A percentile compares a stretch with the other conserved stretches of the same genome.
These are phyloP conservation scores for Pseudonitzschia pungens DNA, from an alignment of 108 stramenopile genomes.

Conservation along the genomic window DNA sequence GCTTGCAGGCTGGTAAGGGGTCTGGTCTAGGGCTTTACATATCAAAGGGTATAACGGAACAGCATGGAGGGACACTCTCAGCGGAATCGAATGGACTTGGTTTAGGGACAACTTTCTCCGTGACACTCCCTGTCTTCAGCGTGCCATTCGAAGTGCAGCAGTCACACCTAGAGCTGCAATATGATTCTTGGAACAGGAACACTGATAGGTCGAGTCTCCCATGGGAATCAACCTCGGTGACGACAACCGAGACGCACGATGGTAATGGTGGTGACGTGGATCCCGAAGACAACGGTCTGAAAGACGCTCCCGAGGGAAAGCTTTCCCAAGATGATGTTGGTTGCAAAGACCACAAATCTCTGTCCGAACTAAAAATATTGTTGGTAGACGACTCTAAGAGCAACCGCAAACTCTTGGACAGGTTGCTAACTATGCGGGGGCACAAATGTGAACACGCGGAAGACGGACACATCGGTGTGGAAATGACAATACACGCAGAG, in stretches of 20 bases:
- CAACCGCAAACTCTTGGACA: constrained; percentile 39
- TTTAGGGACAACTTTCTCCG: constrained; percentile 33
- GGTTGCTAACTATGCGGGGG: constrained; percentile 26
- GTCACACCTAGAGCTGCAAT: no score
- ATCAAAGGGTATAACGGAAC: constrained; percentile 44
- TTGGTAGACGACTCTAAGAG: constrained; percentile 32
- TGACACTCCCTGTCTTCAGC: constrained; percentile 45
- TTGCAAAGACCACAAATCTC: neutral
- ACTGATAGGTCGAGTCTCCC: no score
- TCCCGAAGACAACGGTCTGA: neutral
- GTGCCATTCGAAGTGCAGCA: neutral
- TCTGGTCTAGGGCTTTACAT: constrained; percentile 66
- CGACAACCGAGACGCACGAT: neutral
- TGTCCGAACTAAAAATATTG: constrained; percentile 17
- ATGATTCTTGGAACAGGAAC: no score
- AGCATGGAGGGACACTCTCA: constrained; percentile 39
- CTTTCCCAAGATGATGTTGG: neutral
- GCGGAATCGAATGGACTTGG: constrained; percentile 44
- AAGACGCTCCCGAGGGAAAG: no score
- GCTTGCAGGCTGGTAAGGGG: constrained; percentile 51
- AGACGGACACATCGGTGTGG: constrained; percentile 33
- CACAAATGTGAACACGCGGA: constrained; percentile 36
- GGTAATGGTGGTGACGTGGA: neutral
- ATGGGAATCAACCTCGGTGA: neutral
- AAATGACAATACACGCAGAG: constrained; percentile 22